Conservation (phyloP, 2,329 filamentous ascomycete genomes). For the Chalara sp. region DNA sequence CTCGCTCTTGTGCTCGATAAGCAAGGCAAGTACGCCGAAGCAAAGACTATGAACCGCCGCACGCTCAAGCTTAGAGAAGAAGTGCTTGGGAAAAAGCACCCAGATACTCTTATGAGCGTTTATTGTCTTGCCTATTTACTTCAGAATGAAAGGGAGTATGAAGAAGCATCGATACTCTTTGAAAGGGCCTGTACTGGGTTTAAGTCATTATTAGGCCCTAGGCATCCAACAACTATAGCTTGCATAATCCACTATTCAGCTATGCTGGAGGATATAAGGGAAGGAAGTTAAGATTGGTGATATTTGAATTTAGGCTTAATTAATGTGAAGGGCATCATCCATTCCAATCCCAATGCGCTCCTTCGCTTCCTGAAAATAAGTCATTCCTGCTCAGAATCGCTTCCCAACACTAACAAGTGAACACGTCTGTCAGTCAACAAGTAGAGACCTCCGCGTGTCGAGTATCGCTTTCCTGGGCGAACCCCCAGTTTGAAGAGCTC, state of each 20-base stretch:
- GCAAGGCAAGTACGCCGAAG: background rate
- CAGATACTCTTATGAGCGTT: constrained; percentile 9
- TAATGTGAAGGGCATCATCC: too few species aligned
- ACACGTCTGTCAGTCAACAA: too few species aligned
- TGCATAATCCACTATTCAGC: constrained; percentile 10
- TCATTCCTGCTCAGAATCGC: too few species aligned
- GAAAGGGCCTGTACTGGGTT: constrained; percentile 12
- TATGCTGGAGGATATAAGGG: background rate
- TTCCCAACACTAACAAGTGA: too few species aligned
- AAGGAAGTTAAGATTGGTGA: too few species aligned
- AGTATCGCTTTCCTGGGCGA: too few species aligned
- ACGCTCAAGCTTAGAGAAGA: background rate
- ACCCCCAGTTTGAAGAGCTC: too few species aligned
- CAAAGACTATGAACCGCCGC: background rate
- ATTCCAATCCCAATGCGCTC: too few species aligned
- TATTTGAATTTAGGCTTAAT: too few species aligned
- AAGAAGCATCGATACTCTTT: constrained; percentile 13
- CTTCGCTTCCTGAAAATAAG: too few species aligned
- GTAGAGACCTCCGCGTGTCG: too few species aligned
- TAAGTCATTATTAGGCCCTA: constrained; percentile 10
- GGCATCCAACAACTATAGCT: constrained; percentile 10
- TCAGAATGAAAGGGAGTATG: constrained; percentile 10
- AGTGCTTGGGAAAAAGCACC: background rate
- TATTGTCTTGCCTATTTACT: constrained; percentile 13
- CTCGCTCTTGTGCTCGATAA: background rate